phyloP scores from a whole-genome alignment of 2,329 filamentous ascomycete species.

The Periconia sp. region DNA sequence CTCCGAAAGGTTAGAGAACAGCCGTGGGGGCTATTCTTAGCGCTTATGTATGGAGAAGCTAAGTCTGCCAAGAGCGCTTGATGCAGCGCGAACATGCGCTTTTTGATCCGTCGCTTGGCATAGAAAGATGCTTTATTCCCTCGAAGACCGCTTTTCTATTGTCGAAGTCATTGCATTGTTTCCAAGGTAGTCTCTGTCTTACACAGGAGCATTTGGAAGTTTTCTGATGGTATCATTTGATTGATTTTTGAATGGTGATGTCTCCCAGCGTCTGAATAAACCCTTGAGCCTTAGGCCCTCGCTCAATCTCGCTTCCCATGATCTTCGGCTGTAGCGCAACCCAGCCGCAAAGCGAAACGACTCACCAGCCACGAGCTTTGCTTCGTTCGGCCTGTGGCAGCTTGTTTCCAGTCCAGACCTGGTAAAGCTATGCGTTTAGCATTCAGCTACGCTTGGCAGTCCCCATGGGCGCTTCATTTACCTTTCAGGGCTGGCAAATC shows the following conservation, averaged over 20 bases:
- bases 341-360: not conserved
- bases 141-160: not conserved
- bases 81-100: no score
- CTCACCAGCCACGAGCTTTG: not conserved
- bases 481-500: constrained; percentile 10
- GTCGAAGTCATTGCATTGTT: not conserved
- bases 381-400: not conserved
- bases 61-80: no score
- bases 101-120: no score
- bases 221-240: no score
- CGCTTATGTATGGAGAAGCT: no score
- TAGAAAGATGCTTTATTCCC: no score
- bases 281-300: not conserved
- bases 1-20: not conserved
- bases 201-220: no score
- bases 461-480: not conserved
- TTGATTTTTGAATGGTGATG: no score
- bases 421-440: not conserved
- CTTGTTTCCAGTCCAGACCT: not conserved
- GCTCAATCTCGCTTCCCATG: not conserved
- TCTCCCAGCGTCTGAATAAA: not conserved
- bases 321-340: no score
- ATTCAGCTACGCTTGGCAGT: constrained; percentile 19
- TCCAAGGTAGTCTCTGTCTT: no score
- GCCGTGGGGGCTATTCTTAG: not conserved